Evolutionary conservation across 2,329 filamentous ascomycete genomes (phyloP).

Genomic region (Parascedosporium putredinis): DNA sequence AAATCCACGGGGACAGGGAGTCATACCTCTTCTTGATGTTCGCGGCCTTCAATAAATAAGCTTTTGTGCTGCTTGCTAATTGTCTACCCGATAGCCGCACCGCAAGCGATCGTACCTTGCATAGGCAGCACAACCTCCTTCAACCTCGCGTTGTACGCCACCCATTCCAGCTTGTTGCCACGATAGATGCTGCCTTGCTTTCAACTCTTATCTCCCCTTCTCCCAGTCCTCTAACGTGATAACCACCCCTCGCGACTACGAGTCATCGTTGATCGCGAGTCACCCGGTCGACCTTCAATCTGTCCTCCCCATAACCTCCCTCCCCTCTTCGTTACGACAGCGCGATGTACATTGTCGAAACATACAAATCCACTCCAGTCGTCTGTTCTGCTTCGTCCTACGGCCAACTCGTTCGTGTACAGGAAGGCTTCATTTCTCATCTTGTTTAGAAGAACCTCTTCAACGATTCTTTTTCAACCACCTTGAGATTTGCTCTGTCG

Average conservation of each 20-base stretch:
- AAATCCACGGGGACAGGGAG: constrained; percentile 4
- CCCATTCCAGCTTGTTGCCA: constrained; percentile 1
- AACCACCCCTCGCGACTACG: constrained; percentile 1
- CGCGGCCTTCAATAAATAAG: background rate
- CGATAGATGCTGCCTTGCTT: background rate
- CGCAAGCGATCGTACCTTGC: constrained; percentile 8
- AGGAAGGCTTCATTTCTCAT: constrained; percentile 33
- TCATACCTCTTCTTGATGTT: constrained; percentile 3
- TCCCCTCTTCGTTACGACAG: constrained; percentile 3
- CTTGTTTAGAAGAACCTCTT: constrained; percentile 31
- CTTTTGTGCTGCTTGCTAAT: constrained; percentile 4
- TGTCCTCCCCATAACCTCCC: constrained; percentile 1
- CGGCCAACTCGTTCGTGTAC: constrained; percentile 38
- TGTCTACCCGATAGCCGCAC: background rate
- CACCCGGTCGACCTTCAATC: constrained; percentile 1
- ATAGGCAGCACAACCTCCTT: constrained; percentile 1
- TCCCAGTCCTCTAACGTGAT: background rate
- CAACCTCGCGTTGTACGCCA: constrained; percentile 1
- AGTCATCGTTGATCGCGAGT: constrained; percentile 2
- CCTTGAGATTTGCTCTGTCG: constrained; percentile 27
- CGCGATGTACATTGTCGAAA: constrained; percentile 50
- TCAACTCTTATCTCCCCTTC: background rate
- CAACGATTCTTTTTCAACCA: constrained; percentile 23
- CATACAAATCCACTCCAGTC: constrained; percentile 43
- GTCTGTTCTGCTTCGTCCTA: constrained; percentile 51